A percentile compares a stretch with the other conserved stretches of the same genome.
These are phyloP conservation scores for Xylaria venustula DNA, from an alignment of 495 filamentous ascomycete genomes.

Conservation along the genomic window DNA sequence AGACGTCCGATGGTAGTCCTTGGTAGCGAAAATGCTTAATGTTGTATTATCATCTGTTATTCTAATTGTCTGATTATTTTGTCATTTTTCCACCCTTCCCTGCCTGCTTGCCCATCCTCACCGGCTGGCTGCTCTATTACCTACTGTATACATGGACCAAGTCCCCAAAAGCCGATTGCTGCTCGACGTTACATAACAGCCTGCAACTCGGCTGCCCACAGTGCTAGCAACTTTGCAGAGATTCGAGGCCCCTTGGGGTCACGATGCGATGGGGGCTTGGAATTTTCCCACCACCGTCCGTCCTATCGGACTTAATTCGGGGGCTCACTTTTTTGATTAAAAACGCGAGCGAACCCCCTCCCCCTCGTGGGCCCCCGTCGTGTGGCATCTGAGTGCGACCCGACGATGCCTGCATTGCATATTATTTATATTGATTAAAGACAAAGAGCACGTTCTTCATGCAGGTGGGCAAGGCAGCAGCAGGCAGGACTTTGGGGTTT, in stretches of 20 bases:
- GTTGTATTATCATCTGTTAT: no score
- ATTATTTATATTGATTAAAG: background rate
- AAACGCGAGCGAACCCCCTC: background rate
- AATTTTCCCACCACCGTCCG: background rate
- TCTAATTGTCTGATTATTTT: no score
- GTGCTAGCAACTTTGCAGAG: background rate
- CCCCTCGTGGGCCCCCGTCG: conserved; percentile 3
- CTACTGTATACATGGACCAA: background rate
- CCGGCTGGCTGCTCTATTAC: conserved; percentile 4
- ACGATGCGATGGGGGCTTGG: no score
- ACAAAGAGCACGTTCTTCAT: conserved; percentile 15
- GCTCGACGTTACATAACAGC: conserved; percentile 10
- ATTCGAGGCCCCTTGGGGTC: no score
- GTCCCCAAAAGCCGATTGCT: background rate
- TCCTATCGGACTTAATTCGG: conserved; percentile 17
- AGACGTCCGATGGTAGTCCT: background rate
- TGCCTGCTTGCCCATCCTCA: background rate
- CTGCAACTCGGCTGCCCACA: conserved; percentile 1
- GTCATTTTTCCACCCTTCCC: background rate
- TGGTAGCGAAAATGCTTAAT: background rate
- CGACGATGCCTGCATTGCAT: conserved; percentile 3
- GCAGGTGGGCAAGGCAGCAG: background rate
- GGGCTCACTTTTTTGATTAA: background rate
- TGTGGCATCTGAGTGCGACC: conserved; percentile 13
- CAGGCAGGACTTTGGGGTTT: background rate